Evolutionary conservation across 208 protist species (phyloP), one percentile per base, ranked within the genome.

Genomic region (Lotmaria passim): DNA sequence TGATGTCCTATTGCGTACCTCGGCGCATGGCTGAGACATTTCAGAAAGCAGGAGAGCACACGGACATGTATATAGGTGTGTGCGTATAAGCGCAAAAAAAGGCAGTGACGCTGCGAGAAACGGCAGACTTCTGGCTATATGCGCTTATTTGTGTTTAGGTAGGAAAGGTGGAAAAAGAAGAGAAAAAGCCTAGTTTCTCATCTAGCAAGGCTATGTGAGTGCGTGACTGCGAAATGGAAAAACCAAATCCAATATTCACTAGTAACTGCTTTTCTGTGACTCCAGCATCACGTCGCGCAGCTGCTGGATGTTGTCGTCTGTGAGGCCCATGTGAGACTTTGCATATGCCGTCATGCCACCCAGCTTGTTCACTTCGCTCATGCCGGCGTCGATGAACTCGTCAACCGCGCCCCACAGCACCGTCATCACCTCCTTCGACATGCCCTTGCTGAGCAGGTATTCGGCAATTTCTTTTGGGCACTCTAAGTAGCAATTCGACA

Each of bases 231-330:
- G n/a, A n/a, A n/a, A n/a, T n/a, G n/a, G n/a, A n/a, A n/a, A n/a
- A n/a, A n/a, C n/a, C n/a, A n/a, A n/a, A n/a, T n/a, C n/a, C n/a
- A n/a, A n/a, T 38, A 12, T 43, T 43, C 14, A 19, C 17, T 58
- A n/a, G n/a, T n/a, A n/a, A n/a, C n/a, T n/a, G n/a, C n/a, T n/a
- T n/a, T n/a, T n/a, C n/a, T n/a, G n/a, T n/a, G n/a, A 74, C 69
- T 87, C 77, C 7, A 87, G 70, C 30, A 87, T 57, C 24, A 81
- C 23, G 3, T 75, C 73, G 3, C 60, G 44, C 46, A 87, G 57
- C 48, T 74, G 43, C 17, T 68, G 41, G 34, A 87, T 74, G 23
- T 87, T 73, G 0, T 34, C 69, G 2, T 68, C 65, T 0, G 78
- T 87, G 34, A 87, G 56, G 17, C 69, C 78, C 60, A 87, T 48